Evolutionary conservation across 1,284 basidiomycete species (phyloP), one percentile per base, ranked within the genome.

Genomic region (Naganishia albida): DNA sequence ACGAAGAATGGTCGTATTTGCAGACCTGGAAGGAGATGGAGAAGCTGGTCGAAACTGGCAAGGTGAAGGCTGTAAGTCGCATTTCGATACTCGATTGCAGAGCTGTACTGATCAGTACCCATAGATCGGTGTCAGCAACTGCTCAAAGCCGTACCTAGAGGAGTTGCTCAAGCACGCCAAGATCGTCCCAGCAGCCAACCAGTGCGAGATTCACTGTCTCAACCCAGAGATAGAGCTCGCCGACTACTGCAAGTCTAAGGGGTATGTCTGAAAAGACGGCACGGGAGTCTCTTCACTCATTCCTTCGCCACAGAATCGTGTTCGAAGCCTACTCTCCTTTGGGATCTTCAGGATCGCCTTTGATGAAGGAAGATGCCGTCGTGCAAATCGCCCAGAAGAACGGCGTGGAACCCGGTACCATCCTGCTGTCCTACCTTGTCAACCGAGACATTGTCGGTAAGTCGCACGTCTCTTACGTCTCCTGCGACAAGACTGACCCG

Each of bases 161-260:
- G 87, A 88, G 75, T 82, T 87, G 15, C 82, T 91, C 71, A 88
- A 57, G 68, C 66, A 72, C n/a, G 79, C 77, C 63, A 79, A 75
- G 69, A 80, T 81, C 74, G 76, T 80, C 70, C 83, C 83, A 40
- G 90, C 88, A 34, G 85, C 90, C 66, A 88, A 90, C 73, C 77
- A 93, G 75, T 88, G 93, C 60, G 92, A 93, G 74, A 83, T 93
- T 38, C 91, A 84, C 77, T 88, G 85, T 76, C 89, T 85, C 83
- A 86, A 88, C 75, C 88, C 91, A 20, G 91, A 94, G 76, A 87
- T 87, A 0, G 88, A 91, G 71, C 83, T 94, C 42, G 78, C 91
- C 64, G 81, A 85, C 79, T 88, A 87, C 70, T 66, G 83, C 70
- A 68, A 77, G 67, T 52, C 50, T 15, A 67, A 67, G 62, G 67